These are phyloP conservation scores for Neurospora intermedia DNA, from an alignment of 495 filamentous ascomycete genomes.

Conservation along the genomic window DNA sequence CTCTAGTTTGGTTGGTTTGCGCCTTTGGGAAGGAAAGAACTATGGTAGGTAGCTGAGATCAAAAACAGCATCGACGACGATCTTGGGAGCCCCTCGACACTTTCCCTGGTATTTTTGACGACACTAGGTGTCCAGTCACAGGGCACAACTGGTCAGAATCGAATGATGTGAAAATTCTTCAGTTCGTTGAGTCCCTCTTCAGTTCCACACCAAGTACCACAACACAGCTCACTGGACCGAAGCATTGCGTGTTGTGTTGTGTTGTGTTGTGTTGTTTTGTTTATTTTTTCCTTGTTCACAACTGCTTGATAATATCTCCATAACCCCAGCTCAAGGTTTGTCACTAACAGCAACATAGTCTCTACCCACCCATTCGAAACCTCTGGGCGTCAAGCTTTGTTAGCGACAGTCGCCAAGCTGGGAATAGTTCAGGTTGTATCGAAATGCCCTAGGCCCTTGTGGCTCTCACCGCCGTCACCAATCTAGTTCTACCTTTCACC, in stretches of 20 bases:
- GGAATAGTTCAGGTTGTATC: neutral
- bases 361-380: neutral
- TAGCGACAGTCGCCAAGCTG: neutral
- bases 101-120: neutral
- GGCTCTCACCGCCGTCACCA: neutral
- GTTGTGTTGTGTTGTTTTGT: neutral
- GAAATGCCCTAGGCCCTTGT: neutral
- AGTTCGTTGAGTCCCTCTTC: neutral
- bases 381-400: neutral
- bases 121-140: neutral
- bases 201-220: neutral
- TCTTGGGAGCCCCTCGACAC: neutral
- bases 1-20: too few species aligned
- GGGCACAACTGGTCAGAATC: neutral
- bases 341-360: neutral
- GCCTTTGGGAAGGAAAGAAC: neutral
- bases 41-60: neutral
- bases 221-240: neutral
- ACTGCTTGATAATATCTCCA: neutral
- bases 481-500: neutral
- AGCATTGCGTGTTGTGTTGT: neutral
- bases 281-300: neutral
- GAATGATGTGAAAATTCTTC: neutral
- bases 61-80: neutral
- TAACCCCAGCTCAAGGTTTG: neutral